These are phyloP conservation scores for Apium graveolens DNA, from an alignment of 129 eudicot species.

Conservation along the genomic window DNA sequence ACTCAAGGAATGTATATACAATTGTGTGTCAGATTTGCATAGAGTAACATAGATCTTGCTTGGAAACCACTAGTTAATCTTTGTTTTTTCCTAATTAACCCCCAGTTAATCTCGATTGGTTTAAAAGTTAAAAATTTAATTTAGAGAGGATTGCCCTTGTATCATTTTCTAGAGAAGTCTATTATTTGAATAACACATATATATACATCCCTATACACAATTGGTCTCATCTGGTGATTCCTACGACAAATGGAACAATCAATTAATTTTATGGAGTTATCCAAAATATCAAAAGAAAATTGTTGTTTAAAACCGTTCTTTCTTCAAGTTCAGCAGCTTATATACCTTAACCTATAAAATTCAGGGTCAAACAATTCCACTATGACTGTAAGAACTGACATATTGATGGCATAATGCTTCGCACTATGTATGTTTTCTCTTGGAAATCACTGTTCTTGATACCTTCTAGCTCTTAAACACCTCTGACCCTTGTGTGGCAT, in stretches of 20 bases:
- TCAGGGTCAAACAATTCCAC: background rate
- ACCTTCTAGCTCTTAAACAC: background rate
- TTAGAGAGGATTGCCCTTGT: slow-evolving; percentile 1
- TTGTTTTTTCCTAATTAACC: too few relatives aligned
- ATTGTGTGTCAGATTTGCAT: background rate
- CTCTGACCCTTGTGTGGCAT: background rate
- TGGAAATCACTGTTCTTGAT: background rate
- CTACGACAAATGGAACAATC: background rate
- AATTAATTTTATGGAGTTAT: background rate
- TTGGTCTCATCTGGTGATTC: background rate
- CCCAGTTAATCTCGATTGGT: background rate
- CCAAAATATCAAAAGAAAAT: background rate
- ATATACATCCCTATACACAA: background rate
- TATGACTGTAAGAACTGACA: background rate
- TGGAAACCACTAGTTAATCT: background rate
- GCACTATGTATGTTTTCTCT: background rate
- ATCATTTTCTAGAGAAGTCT: background rate
- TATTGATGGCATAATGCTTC: background rate
- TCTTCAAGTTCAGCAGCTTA: background rate
- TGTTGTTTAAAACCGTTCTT: background rate
- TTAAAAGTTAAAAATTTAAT: background rate
- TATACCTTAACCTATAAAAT: background rate
- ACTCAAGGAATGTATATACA: background rate
- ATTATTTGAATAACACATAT: too few relatives aligned
- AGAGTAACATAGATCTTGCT: background rate